A percentile compares a stretch with the other conserved stretches of the same genome.
phyloP scores from a whole-genome alignment of 2,329 filamentous ascomycete species.

The Paecilomyces formosus region DNA sequence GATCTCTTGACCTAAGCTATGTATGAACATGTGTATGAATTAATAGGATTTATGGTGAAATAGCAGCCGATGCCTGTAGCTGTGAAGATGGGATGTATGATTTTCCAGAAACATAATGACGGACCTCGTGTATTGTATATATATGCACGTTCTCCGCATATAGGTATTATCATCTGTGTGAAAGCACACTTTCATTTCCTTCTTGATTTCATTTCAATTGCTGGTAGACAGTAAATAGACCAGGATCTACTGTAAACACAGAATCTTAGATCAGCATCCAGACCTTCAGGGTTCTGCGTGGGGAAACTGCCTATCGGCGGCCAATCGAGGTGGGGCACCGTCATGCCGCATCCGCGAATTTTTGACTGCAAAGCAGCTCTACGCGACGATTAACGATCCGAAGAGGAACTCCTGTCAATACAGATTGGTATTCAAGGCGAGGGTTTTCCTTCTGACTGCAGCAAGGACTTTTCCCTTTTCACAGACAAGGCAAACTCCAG shows the following conservation, averaged over 20 bases:
- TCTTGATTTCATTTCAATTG: no score
- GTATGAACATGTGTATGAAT: neutral
- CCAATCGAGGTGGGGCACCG: neutral
- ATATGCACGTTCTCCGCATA: no score
- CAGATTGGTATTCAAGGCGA: neutral
- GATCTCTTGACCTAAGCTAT: conserved; percentile 15
- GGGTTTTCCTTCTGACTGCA: no score
- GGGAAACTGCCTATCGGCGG: neutral
- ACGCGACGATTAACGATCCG: neutral
- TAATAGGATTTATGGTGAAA: neutral
- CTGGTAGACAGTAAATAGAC: neutral
- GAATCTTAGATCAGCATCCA: neutral
- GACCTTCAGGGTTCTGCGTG: neutral
- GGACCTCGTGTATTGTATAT: no score
- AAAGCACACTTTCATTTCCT: neutral
- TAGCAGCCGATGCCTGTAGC: neutral
- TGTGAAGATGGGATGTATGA: neutral
- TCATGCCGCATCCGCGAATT: neutral
- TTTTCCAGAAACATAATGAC: no score
- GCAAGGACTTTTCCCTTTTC: neutral
- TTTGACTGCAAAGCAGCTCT: neutral
- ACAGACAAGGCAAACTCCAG: neutral
- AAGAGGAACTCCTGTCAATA: neutral
- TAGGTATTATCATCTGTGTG: no score
- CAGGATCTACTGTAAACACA: neutral